Conservation (phyloP, 2,329 filamentous ascomycete species). For the Talaromyces sp. region DNA sequence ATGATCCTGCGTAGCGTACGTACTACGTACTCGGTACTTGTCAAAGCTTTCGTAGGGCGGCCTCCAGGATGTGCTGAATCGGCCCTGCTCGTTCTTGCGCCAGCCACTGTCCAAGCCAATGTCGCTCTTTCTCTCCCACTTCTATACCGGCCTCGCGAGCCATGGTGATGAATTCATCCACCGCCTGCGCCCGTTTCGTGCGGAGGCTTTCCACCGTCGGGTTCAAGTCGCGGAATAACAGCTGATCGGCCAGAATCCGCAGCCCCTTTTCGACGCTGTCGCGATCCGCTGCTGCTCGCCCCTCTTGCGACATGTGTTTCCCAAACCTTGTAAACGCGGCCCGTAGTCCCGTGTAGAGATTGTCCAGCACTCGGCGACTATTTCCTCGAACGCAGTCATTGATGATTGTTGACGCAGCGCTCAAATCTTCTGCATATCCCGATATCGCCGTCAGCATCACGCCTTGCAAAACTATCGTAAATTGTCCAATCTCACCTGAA, state of each 20-base stretch:
- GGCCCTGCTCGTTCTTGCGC: constrained; percentile 34
- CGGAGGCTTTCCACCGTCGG: constrained; percentile 32
- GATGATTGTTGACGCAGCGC: constrained; percentile 23
- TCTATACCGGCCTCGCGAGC: constrained; percentile 16
- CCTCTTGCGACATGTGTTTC: constrained; percentile 17
- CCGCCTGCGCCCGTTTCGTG: constrained; percentile 32
- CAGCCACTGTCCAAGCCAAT: constrained; percentile 29
- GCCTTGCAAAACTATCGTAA: not conserved
- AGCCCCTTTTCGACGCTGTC: constrained; percentile 22
- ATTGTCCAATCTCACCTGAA: constrained; percentile 20
- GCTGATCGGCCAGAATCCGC: constrained; percentile 21
- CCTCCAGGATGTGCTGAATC: constrained; percentile 30
- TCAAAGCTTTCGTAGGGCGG: constrained; percentile 20
- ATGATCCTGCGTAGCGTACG: not conserved
- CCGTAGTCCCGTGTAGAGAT: constrained; percentile 31
- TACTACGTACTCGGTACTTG: not conserved
- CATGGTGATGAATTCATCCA: constrained; percentile 26
- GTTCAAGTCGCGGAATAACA: constrained; percentile 30
- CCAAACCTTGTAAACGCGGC: constrained; percentile 26
- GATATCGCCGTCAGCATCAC: not conserved
- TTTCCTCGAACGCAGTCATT: constrained; percentile 27
- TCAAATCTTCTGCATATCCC: constrained; percentile 21
- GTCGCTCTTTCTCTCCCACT: constrained; percentile 19
- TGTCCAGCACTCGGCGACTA: constrained; percentile 29
- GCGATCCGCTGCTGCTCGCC: constrained; percentile 16